phyloP scores from a whole-genome alignment of 1,284 basidiomycete species.

The Entoloma clypeatum region DNA sequence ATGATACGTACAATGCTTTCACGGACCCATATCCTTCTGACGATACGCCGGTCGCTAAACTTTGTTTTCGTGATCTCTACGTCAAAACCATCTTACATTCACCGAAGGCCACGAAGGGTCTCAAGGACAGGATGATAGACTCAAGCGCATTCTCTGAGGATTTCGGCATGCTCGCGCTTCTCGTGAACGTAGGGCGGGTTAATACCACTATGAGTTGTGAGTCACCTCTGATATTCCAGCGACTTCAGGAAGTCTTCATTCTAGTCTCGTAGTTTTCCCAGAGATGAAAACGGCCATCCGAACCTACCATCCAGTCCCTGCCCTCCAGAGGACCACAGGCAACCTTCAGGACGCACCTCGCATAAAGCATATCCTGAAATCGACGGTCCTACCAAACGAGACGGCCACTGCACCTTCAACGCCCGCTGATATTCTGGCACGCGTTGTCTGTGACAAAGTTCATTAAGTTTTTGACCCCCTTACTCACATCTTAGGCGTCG shows the following conservation, averaged over 20 bases:
- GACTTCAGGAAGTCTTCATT: slow-evolving; percentile 8
- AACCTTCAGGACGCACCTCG: slow-evolving; percentile 81
- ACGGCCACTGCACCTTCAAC: slow-evolving; percentile 38
- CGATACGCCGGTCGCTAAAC: slow-evolving; percentile 35
- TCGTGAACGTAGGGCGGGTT: slow-evolving; percentile 79
- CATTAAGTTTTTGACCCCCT: slow-evolving; percentile 13
- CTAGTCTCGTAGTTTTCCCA: slow-evolving; percentile 50
- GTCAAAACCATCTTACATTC: slow-evolving; percentile 68
- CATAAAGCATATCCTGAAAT: slow-evolving; percentile 68
- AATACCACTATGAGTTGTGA: slow-evolving; percentile 84
- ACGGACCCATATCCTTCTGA: slow-evolving; percentile 55
- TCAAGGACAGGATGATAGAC: slow-evolving; percentile 67
- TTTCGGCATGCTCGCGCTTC: slow-evolving; percentile 72
- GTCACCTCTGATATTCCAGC: slow-evolving; percentile 27
- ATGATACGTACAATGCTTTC: slow-evolving; percentile 57
- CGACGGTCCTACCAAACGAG: slow-evolving; percentile 44
- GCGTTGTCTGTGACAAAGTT: slow-evolving; percentile 35
- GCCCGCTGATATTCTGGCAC: slow-evolving; percentile 44
- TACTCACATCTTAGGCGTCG: slow-evolving; percentile 12
- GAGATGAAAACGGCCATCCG: slow-evolving; percentile 82
- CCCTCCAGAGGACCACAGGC: slow-evolving; percentile 70
- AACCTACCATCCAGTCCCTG: slow-evolving; percentile 80
- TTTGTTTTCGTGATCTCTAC: slow-evolving; percentile 75
- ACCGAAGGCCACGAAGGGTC: slow-evolving; percentile 52
- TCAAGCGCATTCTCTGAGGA: slow-evolving; percentile 66